Base-by-base conservation (phyloP, 202 grass and related monocot species). In the Carex sylvatica region DNA sequence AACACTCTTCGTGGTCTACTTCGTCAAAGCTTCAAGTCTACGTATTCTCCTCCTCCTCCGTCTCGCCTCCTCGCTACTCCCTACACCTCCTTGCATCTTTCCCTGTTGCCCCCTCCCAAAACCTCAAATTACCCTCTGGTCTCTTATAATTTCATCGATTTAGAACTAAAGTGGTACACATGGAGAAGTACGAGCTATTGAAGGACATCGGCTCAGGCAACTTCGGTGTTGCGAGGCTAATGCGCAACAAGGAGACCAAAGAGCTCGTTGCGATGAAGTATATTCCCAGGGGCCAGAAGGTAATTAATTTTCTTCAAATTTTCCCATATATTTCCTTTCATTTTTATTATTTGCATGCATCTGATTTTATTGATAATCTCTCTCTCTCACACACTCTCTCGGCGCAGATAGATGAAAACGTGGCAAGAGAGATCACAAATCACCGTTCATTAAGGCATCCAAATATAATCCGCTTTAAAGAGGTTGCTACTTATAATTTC, bases 391-490 rank as follows among this genome's bases (percentile, higher is more conserved):
- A n/a, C 36, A 33, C 28, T n/a, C 65, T 44, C 28, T 15, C 60
- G 10, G 9, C 16, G 88, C 90, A 97, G 94, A 94, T 97, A 80
- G 92, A 97, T n/a, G 94, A 97, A 89, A 87, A 97, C 82, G 94
- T 97, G 53, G 94, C 90, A 44, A 91, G 94, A 79, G 94, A 97
- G 86, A 97, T 97, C 91, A 97, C 92, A 35, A 97, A 97, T 82
- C 94, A 97, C 77, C 86, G 90, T 0, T 97, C 94, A 62, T 90
- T 97, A 74, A 87, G 90, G 61, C 94, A 97, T 61, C 94, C 94
- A 13, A 97, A 97, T 61, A 97, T 97, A 52, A 97, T 97, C 85
- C 88, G 94, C 1, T 97, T 97, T 87, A 97, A 89, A 89, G 94
- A 97, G 92, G 91, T 92, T 61, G 3, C 1, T 77, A 68, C 3